A percentile compares a stretch with the other conserved stretches of the same genome.
phyloP scores from a whole-genome alignment of 306 rosid genomes.

The Elaeagnus macrophylla region DNA sequence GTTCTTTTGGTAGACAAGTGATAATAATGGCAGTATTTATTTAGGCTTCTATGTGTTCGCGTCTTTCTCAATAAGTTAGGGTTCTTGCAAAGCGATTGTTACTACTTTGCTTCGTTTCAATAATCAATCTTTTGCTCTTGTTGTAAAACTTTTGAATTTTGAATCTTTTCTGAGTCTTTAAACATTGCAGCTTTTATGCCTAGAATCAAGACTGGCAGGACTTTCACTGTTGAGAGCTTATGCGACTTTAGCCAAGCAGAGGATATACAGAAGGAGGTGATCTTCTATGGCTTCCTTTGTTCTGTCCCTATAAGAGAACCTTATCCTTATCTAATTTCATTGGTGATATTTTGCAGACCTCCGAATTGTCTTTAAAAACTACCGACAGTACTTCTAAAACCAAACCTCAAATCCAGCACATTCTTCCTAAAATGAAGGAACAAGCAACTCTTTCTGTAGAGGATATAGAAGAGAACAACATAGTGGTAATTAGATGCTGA shows the following conservation, averaged over 20 bases:
- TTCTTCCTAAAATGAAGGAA: constrained; percentile 23
- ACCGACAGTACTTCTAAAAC: constrained; percentile 18
- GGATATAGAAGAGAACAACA: constrained; percentile 21
- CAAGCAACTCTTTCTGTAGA: constrained; percentile 19
- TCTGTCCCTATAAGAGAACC: neutral
- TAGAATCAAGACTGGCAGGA: constrained; percentile 72
- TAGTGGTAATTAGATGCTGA: constrained; percentile 12
- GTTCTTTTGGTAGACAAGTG: no score
- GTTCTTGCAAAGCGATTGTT: no score
- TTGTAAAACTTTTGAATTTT: neutral
- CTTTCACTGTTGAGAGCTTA: constrained; percentile 55
- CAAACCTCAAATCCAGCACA: constrained; percentile 21
- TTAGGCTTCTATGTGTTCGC: no score
- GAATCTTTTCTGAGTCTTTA: constrained; percentile 13
- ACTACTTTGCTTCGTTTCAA: no score
- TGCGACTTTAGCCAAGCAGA: constrained; percentile 79
- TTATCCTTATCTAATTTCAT: constrained; percentile 6
- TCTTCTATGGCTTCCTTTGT: constrained; percentile 2
- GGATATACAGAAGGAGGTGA: constrained; percentile 46
- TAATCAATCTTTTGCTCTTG: no score
- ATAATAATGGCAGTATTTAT: no score
- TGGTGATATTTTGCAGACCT: constrained; percentile 29
- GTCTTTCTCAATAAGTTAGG: no score
- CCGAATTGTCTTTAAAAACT: constrained; percentile 23
- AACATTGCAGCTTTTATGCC: constrained; percentile 79